Percentiles rank a stretch among this genome's conserved stretches.
These are phyloP conservation scores for Diaporthe citrichinensis DNA, from an alignment of 2,329 filamentous ascomycete species.

Conservation along the genomic window DNA sequence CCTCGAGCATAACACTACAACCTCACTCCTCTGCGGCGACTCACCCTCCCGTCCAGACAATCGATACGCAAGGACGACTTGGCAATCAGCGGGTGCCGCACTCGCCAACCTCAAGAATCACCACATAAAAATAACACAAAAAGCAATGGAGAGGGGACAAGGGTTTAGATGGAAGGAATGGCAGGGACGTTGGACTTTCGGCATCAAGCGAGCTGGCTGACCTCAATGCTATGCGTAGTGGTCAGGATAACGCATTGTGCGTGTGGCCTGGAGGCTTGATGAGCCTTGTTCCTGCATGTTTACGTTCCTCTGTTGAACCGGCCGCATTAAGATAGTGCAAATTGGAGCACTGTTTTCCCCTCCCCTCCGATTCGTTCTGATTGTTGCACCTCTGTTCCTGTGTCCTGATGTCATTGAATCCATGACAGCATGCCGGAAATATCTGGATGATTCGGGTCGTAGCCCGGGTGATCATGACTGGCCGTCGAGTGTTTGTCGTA, in stretches of 20 bases:
- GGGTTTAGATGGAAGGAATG: neutral
- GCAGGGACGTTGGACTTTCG: neutral
- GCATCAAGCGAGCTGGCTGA: conserved; percentile 5
- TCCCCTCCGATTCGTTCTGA: neutral
- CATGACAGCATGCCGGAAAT: neutral
- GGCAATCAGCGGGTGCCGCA: neutral
- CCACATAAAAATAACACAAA: conserved; percentile 7
- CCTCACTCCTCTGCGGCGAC: neutral
- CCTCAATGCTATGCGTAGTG: neutral
- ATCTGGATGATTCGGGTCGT: neutral
- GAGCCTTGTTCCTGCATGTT: neutral
- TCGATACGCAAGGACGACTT: neutral
- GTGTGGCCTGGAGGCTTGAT: neutral
- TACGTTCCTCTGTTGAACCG: neutral
- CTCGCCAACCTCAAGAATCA: neutral
- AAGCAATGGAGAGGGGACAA: conserved; percentile 17
- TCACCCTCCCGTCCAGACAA: neutral
- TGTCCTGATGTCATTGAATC: neutral
- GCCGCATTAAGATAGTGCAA: conserved; percentile 17
- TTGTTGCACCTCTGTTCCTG: neutral
- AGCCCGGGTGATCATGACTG: neutral
- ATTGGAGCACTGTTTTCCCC: conserved; percentile 28
- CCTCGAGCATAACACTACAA: conserved; percentile 23
- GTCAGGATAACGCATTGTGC: neutral
- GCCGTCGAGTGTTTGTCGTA: neutral